Evolutionary conservation across 1,284 basidiomycete genomes (phyloP).

Genomic region (Papiliotrema flavescens): DNA sequence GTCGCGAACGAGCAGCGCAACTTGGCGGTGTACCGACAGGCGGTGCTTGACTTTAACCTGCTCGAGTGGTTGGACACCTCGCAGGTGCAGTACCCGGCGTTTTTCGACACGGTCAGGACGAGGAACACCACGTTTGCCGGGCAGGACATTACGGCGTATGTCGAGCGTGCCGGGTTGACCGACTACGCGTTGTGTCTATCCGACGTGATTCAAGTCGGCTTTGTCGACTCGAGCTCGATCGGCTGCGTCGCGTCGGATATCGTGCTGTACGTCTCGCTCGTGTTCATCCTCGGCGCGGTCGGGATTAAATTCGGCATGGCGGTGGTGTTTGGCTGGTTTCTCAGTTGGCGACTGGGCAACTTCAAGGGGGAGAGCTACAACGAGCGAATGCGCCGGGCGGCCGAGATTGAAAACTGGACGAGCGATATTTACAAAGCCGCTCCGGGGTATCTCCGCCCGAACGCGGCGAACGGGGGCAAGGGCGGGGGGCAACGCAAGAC

Average conservation of each 20-base stretch:
- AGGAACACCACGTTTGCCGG: constrained; percentile 71
- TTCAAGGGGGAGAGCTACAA: constrained; percentile 92
- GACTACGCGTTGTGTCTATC: constrained; percentile 75
- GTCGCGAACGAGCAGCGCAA: constrained; percentile 67
- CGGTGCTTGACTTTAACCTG: constrained; percentile 81
- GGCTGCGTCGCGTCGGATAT: constrained; percentile 94
- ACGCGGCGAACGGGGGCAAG: constrained; percentile 57
- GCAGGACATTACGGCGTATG: constrained; percentile 78
- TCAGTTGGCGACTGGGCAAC: constrained; percentile 87
- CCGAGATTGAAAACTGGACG: constrained; percentile 94
- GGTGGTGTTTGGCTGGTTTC: constrained; percentile 95
- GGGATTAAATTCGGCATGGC: constrained; percentile 95
- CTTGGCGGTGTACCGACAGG: constrained; percentile 87
- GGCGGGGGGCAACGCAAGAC: constrained; percentile 55
- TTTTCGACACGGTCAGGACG: constrained; percentile 75
- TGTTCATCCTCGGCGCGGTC: constrained; percentile 97
- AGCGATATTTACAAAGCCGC: constrained; percentile 94
- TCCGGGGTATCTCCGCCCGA: constrained; percentile 86
- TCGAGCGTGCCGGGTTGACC: constrained; percentile 61
- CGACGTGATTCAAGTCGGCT: constrained; percentile 82
- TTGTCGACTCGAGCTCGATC: constrained; percentile 88
- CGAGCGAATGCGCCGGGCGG: constrained; percentile 84
- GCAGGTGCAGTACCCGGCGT: constrained; percentile 71
- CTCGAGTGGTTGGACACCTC: constrained; percentile 76
- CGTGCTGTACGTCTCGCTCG: constrained; percentile 89